Conservation (phyloP, 73 alveolate species). For the Diophrys sp. region DNA sequence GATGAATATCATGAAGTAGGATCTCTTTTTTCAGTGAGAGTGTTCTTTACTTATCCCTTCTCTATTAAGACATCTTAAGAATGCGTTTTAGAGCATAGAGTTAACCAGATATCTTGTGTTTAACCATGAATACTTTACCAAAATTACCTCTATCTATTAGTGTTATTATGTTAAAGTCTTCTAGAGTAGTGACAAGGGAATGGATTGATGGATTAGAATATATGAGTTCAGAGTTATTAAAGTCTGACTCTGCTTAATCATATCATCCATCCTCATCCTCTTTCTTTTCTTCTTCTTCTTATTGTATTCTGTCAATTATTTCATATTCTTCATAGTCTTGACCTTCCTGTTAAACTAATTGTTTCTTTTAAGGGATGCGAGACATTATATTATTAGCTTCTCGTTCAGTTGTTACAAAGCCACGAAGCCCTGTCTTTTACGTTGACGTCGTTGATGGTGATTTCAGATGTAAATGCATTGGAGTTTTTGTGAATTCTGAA, state of each 20-base stretch:
- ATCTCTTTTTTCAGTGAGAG: slow-evolving; percentile 73
- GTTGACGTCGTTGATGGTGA: neutral
- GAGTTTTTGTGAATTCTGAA: neutral
- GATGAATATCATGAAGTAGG: slow-evolving; percentile 70
- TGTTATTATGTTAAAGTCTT: slow-evolving; percentile 50
- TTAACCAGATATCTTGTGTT: slow-evolving; percentile 8
- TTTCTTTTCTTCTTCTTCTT: neutral
- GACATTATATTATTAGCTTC: neutral
- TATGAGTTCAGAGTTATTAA: neutral
- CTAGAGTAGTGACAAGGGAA: neutral
- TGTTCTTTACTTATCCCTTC: slow-evolving; percentile 67
- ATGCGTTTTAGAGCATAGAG: slow-evolving; percentile 72
- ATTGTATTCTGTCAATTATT: neutral
- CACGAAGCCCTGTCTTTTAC: neutral
- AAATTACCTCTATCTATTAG: slow-evolving; percentile 66
- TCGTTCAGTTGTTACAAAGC: neutral
- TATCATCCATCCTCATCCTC: neutral
- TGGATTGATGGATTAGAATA: neutral
- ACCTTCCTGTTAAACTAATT: too few species aligned
- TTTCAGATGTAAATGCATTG: neutral
- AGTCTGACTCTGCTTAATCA: neutral
- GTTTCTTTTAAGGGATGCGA: neutral
- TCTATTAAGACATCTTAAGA: slow-evolving; percentile 79
- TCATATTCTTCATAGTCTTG: too few species aligned
- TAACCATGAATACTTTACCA: slow-evolving; percentile 68